Evolutionary conservation across 2,329 filamentous ascomycete genomes (phyloP), one percentile per base, ranked within the genome.

Genomic region (Penicillium oxalicum): DNA sequence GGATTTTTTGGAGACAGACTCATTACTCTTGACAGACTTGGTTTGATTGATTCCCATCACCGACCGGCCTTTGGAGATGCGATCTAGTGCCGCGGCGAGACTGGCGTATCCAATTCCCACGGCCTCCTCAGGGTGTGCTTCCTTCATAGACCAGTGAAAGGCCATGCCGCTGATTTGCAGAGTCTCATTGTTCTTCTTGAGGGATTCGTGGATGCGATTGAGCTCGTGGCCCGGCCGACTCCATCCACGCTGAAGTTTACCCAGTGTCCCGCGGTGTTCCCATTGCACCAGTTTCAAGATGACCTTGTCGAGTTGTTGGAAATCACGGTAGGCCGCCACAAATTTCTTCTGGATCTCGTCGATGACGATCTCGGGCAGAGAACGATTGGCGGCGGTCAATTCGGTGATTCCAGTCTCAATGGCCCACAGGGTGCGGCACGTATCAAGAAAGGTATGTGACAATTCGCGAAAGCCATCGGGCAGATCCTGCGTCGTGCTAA

Each of bases 91-190:
- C 8, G 83, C 82, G 1, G 80, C 78, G 6, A 87, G 74, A 4
- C 82, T 82, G 1, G 82, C 82, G 60, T 84, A 87, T 38, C 84
- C 84, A 40, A 85, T 84, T 13, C 82, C 81, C 37, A 80, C 75
- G 9, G 80, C 76, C 12, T 77, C 76, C 55, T 84, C 81, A 12
- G 79, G 77, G 61, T 77, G 79, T 18, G 74, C 73, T 28, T 74
- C 74, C 7, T 81, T 81, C 3, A 86, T 70, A 18, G 77, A 80
- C 81, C 82, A 86, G 55, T 83, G 77, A 64, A 86, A 86, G 57
- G 85, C 80, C 40, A 84, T 74, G 0, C 81, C 77, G 59, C 80
- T 84, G 73, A 85, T 81, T 56, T 77, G 78, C 42, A 87, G 66
- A 2, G 79, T 76, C 56, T 86, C 82, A 8, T 79, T 75, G 9